Evolutionary conservation across 2,329 filamentous ascomycete species (phyloP).

Genomic region (Trichoderma polysporum): DNA sequence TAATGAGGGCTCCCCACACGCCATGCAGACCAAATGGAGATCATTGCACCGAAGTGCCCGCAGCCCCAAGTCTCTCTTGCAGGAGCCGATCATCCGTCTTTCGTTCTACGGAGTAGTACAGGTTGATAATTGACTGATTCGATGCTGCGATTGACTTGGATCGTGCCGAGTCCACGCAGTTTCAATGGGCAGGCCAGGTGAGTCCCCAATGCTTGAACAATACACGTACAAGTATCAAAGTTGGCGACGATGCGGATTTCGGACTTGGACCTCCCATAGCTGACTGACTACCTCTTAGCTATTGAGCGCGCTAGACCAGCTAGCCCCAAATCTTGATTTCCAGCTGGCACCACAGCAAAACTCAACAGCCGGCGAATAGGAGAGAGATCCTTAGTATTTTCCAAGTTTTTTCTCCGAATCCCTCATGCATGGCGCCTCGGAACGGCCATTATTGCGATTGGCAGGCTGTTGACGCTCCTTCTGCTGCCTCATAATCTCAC

Average conservation of each 20-base stretch:
- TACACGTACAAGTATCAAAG: neutral
- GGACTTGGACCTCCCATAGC: neutral
- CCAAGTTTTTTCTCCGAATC: neutral
- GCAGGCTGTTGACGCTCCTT: neutral
- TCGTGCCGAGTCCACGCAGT: neutral
- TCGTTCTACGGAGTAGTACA: neutral
- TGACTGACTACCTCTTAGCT: slow-evolving; percentile 9
- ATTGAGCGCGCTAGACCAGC: slow-evolving; percentile 6
- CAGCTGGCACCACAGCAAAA: slow-evolving; percentile 3
- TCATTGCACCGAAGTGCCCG: neutral
- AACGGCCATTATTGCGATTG: neutral
- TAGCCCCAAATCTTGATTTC: slow-evolving; percentile 15
- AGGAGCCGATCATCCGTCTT: neutral
- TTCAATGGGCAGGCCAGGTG: neutral
- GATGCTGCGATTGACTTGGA: too few relatives aligned
- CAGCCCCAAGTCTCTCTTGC: neutral
- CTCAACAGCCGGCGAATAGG: slow-evolving; percentile 10
- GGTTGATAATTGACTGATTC: neutral
- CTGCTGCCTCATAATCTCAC: neutral
- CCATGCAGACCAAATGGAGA: slow-evolving; percentile 14
- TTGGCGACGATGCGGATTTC: neutral
- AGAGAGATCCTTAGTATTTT: neutral
- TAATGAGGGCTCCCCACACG: slow-evolving; percentile 9
- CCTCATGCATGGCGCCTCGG: neutral
- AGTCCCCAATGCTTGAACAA: neutral